phyloP scores from a whole-genome alignment of 2,329 filamentous ascomycete genomes.

The Aspergillus fructus region DNA sequence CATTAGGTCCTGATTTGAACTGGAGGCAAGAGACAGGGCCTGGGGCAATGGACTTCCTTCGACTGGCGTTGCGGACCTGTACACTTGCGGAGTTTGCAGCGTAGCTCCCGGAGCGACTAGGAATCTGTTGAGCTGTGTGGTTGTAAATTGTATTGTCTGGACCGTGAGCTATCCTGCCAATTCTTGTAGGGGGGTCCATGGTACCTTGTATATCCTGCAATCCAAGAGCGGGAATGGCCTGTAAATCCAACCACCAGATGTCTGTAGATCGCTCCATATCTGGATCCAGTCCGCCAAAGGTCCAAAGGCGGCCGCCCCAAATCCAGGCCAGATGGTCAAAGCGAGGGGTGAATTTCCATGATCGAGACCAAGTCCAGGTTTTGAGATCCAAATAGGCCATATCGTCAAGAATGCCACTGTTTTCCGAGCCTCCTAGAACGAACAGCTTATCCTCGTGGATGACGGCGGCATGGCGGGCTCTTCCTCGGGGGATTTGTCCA shows the following conservation, averaged over 20 bases:
- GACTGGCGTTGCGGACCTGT: constrained; percentile 54
- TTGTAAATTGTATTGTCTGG: constrained; percentile 37
- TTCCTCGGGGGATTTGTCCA: constrained; percentile 81
- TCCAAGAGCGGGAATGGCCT: constrained; percentile 83
- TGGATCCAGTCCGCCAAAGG: constrained; percentile 90
- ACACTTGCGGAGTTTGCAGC: constrained; percentile 69
- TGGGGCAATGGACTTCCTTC: constrained; percentile 63
- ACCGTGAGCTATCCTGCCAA: constrained; percentile 37
- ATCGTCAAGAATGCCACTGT: constrained; percentile 89
- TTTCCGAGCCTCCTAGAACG: constrained; percentile 87
- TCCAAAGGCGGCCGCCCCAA: constrained; percentile 90
- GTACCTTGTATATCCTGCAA: constrained; percentile 62
- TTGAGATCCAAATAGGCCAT: constrained; percentile 96
- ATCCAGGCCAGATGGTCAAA: constrained; percentile 96
- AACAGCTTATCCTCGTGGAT: constrained; percentile 96
- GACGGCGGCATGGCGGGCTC: constrained; percentile 89
- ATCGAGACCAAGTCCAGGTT: constrained; percentile 95
- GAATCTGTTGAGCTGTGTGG: constrained; percentile 35
- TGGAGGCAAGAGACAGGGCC: constrained; percentile 86
- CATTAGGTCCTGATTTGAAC: constrained; percentile 81
- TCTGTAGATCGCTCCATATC: constrained; percentile 97
- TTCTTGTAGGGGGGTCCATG: constrained; percentile 41
- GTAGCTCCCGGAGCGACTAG: constrained; percentile 54
- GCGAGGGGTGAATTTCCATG: constrained; percentile 91
- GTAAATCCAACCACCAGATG: constrained; percentile 95